Base-by-base conservation (phyloP, 1,284 basidiomycete genomes). In the Cryptococcus depauperatus region DNA sequence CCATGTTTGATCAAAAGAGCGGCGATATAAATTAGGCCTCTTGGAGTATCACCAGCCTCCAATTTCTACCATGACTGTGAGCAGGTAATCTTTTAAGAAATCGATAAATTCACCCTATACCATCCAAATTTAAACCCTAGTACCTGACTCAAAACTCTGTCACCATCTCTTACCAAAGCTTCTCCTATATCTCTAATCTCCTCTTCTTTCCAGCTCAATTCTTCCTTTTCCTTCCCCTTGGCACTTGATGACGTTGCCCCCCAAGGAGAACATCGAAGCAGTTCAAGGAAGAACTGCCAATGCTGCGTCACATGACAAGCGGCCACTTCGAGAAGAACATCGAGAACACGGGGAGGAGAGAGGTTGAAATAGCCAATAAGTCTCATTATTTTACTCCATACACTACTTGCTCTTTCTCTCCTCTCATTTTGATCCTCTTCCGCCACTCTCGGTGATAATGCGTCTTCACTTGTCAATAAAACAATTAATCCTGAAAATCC, bases 281-380 rank as follows among this genome's bases (percentile, higher is more conserved):
- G 75, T 2, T 85, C 80, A 27, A 96, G 71, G 73, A 96, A 97
- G 75, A 97, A 97, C n/a, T 78, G 77, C 70, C 86, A 85, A 62
- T 98, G 90, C 0, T 82, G 80, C 4, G 81, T 72, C 30, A 96
- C 70, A 62, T 95, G 83, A 46, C 81, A 79, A 9, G 83, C 83
- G 54, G 96, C 83, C 13, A 95, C 80, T 64, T 98, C 93, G 32
- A 98, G 77, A 47, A 97, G 85, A 53, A 98, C 76, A 65, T 98
- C 95, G 50, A 98, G 76, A 0, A 88, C 90, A 50, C 93, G 79
- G 59, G 91, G 89, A 8, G 95, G 92, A 62, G 96, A 90, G 38
- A 99, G 77, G 68, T 95, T 89, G 64, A 97, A 98, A 70, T 88
- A 92, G 22, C 93, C 92, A 60, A 95, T 86, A 41, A 95, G 78